Base-by-base conservation (phyloP, 1,284 basidiomycete species). In the Amylostereum areolatum region DNA sequence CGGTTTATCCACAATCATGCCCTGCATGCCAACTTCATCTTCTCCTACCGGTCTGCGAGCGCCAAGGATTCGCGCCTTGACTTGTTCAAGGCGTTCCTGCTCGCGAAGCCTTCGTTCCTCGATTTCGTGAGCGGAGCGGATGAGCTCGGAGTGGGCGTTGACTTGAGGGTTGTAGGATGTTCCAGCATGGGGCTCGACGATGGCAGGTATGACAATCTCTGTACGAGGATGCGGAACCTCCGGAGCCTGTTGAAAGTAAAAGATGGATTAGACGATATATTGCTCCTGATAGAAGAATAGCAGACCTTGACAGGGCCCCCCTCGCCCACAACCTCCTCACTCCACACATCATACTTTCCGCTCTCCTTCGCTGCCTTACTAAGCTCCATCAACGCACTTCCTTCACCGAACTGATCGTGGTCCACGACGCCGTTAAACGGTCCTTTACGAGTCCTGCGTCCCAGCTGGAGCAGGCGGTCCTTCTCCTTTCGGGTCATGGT, bases 121-220 rank as follows among this genome's bases (percentile, higher is more conserved):
- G 30, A 78, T 69, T 50, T 83, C 76, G 53, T 84, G 77, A 0
- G 93, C 95, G 44, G 77, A 62, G 10, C 78, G 70, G 12, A 99
- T 67, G 2, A 97, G 79, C 42, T 81, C 81, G 50, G 84, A 79
- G 63, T 97, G 92, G 1, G 85, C 81, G 7, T 80, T 75, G 11
- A 79, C 81, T 0, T 84, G 80, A 0, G 96, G 96, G 65, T 98
- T 98, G 68, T 99, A 98, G n/a, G 92, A 95, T 5, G 85, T 80
- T 18, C 96, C 96, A 29, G 85, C 83, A 56, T 92, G 90, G 0
- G 96, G 96, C 5, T 81, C 66, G 1, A 78, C 66, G 1, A 95
- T 77, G 0, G 90, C 85, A 3, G 85, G 79, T 0, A 85, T 55
- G 6, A 74, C 67, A 48, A 89, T 89, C 25, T 65, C 49, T 12